A percentile compares a stretch with the other conserved stretches of the same genome.
Conservation (phyloP, 2,329 filamentous ascomycete genomes). For the Thielaviopsis musarum region DNA sequence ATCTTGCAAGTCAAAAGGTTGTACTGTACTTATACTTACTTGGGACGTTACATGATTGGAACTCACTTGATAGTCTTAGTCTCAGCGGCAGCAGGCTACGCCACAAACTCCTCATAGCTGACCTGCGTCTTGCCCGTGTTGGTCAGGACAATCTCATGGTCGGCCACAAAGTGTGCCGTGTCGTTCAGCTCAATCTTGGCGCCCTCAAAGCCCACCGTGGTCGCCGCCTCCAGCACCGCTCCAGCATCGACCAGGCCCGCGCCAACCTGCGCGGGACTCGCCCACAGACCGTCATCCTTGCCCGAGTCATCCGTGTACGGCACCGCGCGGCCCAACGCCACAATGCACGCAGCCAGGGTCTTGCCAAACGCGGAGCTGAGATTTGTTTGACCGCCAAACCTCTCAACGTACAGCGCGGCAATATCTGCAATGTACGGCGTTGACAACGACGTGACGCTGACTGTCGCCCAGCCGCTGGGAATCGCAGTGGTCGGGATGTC, state of each 20-base stretch:
- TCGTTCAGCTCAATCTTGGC: constrained; percentile 31
- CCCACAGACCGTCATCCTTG: constrained; percentile 12
- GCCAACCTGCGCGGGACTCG: constrained; percentile 27
- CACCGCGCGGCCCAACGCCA: not conserved
- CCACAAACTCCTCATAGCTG: constrained; percentile 23
- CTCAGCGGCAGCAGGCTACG: constrained; percentile 25
- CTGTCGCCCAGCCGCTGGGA: constrained; percentile 25
- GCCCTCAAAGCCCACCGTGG: constrained; percentile 21
- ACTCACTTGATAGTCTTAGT: not conserved
- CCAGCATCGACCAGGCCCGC: constrained; percentile 30
- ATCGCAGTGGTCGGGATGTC: constrained; percentile 31
- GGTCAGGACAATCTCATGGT: constrained; percentile 23
- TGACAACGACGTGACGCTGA: constrained; percentile 39
- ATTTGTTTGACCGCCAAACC: constrained; percentile 23
- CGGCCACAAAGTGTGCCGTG: constrained; percentile 24
- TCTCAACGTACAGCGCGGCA: constrained; percentile 27
- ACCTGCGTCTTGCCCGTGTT: constrained; percentile 26
- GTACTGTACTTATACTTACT: not conserved
- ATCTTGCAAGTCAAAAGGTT: not conserved
- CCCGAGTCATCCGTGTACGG: not conserved
- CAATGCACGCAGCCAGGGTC: not conserved
- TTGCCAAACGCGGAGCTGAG: constrained; percentile 3
- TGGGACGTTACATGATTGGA: too few species aligned
- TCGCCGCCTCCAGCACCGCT: constrained; percentile 26
- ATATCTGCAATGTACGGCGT: constrained; percentile 35